These are phyloP conservation scores for Cadophora sp. DNA, from an alignment of 2,329 filamentous ascomycete species.

Conservation along the genomic window DNA sequence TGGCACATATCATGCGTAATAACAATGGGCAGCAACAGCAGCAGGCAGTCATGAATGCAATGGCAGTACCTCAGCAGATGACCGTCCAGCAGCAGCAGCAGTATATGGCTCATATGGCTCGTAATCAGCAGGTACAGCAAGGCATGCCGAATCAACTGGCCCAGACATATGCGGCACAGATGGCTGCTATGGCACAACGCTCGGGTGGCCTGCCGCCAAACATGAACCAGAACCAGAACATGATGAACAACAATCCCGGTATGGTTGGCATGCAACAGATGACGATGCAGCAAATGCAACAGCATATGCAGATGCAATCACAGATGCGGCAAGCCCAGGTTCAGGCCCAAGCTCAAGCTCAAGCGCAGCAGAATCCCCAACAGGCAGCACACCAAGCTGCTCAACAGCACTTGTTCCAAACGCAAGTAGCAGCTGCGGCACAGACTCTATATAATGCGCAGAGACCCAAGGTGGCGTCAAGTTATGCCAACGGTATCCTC, in stretches of 20 bases:
- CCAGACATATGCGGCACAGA: constrained; percentile 36
- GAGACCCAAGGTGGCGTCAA: constrained; percentile 19
- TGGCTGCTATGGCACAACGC: constrained; percentile 34
- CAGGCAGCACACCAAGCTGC: constrained; percentile 23
- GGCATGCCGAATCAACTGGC: constrained; percentile 33
- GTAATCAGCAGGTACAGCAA: constrained; percentile 38
- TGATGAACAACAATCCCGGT: constrained; percentile 46
- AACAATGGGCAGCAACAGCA: constrained; percentile 39
- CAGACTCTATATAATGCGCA: constrained; percentile 19
- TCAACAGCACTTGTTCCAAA: constrained; percentile 40
- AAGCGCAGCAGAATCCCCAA: constrained; percentile 38
- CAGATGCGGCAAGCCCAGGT: constrained; percentile 43
- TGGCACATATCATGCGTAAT: constrained; percentile 42
- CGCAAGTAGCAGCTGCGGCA: constrained; percentile 32
- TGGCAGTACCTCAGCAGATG: constrained; percentile 45
- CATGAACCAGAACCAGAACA: constrained; percentile 42
- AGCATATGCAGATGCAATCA: constrained; percentile 35
- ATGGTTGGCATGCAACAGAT: constrained; percentile 51
- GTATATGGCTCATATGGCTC: constrained; percentile 10
- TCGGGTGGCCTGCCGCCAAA: constrained; percentile 36
- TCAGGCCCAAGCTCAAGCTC: constrained; percentile 37
- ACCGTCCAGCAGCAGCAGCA: constrained; percentile 37
- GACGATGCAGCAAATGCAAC: constrained; percentile 39
- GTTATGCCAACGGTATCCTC: constrained; percentile 27
- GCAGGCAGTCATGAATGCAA: constrained; percentile 47